These are phyloP conservation scores for Cubamyces lactineus DNA, from an alignment of 768 basidiomycete genomes.

Conservation along the genomic window DNA sequence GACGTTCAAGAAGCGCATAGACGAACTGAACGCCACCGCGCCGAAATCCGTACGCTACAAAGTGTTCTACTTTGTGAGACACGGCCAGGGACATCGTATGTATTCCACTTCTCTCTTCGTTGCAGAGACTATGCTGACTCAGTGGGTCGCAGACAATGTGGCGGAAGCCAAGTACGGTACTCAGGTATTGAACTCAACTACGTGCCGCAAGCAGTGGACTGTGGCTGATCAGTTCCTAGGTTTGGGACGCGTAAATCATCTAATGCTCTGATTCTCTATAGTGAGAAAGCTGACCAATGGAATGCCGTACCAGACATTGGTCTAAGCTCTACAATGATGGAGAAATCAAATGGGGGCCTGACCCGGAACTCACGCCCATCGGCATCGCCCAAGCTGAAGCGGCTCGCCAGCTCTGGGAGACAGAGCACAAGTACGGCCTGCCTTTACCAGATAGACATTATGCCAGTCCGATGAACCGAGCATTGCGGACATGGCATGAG, in stretches of 20 bases:
- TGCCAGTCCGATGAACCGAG: conserved; percentile 65
- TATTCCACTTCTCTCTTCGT: neutral
- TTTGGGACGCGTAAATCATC: conserved; percentile 62
- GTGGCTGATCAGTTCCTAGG: conserved; percentile 28
- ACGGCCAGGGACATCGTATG: conserved; percentile 77
- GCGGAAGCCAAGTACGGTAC: conserved; percentile 61
- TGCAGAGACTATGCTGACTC: neutral
- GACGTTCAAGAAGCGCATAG: conserved; percentile 45
- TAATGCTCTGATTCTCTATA: neutral
- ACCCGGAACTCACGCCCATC: conserved; percentile 61
- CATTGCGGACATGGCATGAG: conserved; percentile 57
- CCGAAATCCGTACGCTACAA: conserved; percentile 53
- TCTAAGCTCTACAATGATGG: conserved; percentile 65
- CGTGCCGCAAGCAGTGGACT: neutral
- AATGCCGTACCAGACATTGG: too few relatives aligned
- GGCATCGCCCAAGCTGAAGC: conserved; percentile 59
- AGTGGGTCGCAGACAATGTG: conserved; percentile 58
- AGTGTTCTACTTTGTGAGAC: conserved; percentile 65
- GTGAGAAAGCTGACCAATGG: too few relatives aligned
- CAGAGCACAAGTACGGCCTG: conserved; percentile 39
- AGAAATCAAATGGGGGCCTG: conserved; percentile 75
- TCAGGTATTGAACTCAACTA: conserved; percentile 37
- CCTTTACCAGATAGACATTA: conserved; percentile 60
- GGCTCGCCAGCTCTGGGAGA: conserved; percentile 50
- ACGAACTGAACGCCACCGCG: conserved; percentile 49